Conservation (phyloP, 768 basidiomycete genomes). For the Imleria badia region DNA sequence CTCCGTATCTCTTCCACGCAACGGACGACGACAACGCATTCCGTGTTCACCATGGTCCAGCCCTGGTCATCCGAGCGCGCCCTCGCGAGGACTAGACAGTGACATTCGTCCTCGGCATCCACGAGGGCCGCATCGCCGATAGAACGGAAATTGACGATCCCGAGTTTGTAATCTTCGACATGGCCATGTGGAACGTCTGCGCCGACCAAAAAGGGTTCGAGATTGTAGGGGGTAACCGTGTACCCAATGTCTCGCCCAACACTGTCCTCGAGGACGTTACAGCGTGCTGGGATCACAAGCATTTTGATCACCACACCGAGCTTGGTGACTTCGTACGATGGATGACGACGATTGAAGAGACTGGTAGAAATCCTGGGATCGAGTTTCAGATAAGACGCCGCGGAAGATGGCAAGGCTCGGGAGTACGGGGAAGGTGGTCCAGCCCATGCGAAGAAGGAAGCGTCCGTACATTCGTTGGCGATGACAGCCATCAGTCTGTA, state of each 20-base stretch:
- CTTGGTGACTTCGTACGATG: slow-evolving; percentile 13
- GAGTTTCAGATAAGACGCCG: slow-evolving; percentile 6
- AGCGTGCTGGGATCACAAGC: slow-evolving; percentile 6
- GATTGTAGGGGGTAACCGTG: background rate
- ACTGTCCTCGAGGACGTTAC: slow-evolving; percentile 9
- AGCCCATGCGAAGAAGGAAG: slow-evolving; percentile 16
- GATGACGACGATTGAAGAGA: slow-evolving; percentile 4
- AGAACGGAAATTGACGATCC: slow-evolving; percentile 9
- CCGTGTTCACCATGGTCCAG: slow-evolving; percentile 16
- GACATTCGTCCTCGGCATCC: slow-evolving; percentile 2
- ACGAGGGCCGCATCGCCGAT: background rate
- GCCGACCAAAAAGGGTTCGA: slow-evolving; percentile 9
- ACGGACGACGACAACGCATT: slow-evolving; percentile 13
- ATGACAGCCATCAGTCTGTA: slow-evolving; percentile 18
- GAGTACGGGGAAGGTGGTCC: slow-evolving; percentile 13
- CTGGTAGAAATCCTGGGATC: background rate
- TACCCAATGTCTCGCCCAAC: slow-evolving; percentile 13
- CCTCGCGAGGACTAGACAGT: slow-evolving; percentile 9
- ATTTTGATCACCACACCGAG: slow-evolving; percentile 11
- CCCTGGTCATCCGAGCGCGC: slow-evolving; percentile 8
- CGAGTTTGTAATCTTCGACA: slow-evolving; percentile 6
- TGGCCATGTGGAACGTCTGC: slow-evolving; percentile 1
- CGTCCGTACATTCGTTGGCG: slow-evolving; percentile 12
- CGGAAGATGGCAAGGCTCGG: slow-evolving; percentile 9
- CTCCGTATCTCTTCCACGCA: slow-evolving; percentile 1